Percentiles rank a stretch among this genome's conserved stretches.
These are phyloP conservation scores for Apocynum venetum DNA, from an alignment of 257 asterid species.

Conservation along the genomic window DNA sequence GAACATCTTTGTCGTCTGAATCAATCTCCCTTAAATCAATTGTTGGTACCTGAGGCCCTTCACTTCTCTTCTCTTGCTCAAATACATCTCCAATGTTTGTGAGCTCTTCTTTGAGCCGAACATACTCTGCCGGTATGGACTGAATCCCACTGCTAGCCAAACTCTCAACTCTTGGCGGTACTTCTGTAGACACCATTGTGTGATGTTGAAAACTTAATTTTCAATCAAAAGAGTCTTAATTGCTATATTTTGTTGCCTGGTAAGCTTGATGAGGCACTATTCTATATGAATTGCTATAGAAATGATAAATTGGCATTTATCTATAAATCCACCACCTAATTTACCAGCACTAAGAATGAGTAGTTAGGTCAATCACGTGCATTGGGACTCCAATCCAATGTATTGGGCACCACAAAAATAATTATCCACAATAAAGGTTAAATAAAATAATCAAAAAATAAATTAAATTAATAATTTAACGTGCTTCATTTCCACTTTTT, in stretches of 20 bases:
- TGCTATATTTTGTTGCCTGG: neutral
- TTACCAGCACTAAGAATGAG: neutral
- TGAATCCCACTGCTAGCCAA: conserved; percentile 52
- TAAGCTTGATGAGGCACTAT: too few relatives aligned
- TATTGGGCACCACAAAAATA: too few relatives aligned
- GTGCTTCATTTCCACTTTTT: too few relatives aligned
- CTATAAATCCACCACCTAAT: too few relatives aligned
- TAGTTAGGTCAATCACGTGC: neutral
- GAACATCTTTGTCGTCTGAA: conserved; percentile 38
- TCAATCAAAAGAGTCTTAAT: too few relatives aligned
- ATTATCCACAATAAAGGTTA: too few relatives aligned
- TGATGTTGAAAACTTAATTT: neutral
- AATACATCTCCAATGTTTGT: conserved; percentile 54
- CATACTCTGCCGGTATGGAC: conserved; percentile 70
- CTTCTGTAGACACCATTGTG: conserved; percentile 15
- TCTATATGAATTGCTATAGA: neutral
- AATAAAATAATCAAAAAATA: too few relatives aligned
- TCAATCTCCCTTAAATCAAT: conserved; percentile 45
- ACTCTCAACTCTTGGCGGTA: conserved; percentile 49
- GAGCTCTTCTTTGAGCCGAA: conserved; percentile 66
- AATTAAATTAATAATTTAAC: too few relatives aligned
- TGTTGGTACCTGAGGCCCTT: conserved; percentile 60
- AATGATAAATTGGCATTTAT: too few relatives aligned
- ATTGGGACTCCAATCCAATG: too few relatives aligned
- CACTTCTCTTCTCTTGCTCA: conserved; percentile 45